Evolutionary conservation across 2,329 filamentous ascomycete species (phyloP).

Genomic region (Ceratocystis harringtonii): DNA sequence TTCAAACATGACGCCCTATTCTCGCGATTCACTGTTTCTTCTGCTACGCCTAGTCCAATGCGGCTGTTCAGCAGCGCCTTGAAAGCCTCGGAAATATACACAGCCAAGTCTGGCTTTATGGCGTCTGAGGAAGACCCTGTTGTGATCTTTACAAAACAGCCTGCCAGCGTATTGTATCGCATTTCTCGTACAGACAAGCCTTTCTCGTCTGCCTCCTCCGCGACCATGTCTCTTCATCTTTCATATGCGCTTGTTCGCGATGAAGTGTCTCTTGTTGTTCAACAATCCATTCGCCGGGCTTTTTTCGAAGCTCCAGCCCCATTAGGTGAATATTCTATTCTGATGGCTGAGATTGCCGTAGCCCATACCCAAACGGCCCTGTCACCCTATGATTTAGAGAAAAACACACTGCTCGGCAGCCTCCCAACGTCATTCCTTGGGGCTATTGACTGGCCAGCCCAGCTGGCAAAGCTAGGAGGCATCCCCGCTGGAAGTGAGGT

Average conservation of each 20-base stretch:
- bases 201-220: constrained; percentile 20
- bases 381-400: constrained; percentile 39
- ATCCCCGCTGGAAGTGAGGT: neutral
- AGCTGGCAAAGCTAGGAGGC: constrained; percentile 7
- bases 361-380: constrained; percentile 31
- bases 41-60: constrained; percentile 59
- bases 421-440: constrained; percentile 21
- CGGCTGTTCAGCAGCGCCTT: constrained; percentile 58
- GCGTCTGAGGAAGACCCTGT: constrained; percentile 37
- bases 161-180: constrained; percentile 66
- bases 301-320: constrained; percentile 23
- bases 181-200: constrained; percentile 41
- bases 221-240: constrained; percentile 51
- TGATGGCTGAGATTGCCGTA: constrained; percentile 32
- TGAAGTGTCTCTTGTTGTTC: constrained; percentile 44
- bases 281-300: constrained; percentile 28
- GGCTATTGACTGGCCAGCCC: constrained; percentile 13
- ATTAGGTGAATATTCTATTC: constrained; percentile 32
- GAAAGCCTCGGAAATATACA: constrained; percentile 52
- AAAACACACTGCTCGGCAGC: constrained; percentile 34
- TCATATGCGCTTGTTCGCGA: constrained; percentile 64
- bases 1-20: constrained; percentile 75
- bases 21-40: constrained; percentile 81
- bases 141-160: constrained; percentile 64
- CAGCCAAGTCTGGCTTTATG: constrained; percentile 41